phyloP scores from a whole-genome alignment of 1,284 basidiomycete species.

The Agaricales sp. region DNA sequence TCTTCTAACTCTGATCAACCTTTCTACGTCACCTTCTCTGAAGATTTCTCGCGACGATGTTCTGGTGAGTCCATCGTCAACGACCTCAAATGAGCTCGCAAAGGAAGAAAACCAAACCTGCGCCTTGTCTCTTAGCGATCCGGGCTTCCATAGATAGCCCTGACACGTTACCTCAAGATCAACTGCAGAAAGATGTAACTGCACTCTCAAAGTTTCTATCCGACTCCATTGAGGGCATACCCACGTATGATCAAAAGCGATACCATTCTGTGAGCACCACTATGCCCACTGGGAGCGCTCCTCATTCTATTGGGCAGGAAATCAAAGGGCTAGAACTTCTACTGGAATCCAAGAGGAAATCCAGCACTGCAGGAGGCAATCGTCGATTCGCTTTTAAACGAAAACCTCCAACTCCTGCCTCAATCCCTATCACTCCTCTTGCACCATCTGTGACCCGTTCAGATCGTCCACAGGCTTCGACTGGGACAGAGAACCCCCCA shows the following conservation, averaged over 20 bases:
- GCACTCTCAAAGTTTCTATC: slow-evolving; percentile 48
- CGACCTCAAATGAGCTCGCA: no score
- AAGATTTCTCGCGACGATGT: background rate
- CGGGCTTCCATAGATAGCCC: background rate
- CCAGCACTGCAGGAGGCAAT: background rate
- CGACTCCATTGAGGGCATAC: slow-evolving; percentile 52
- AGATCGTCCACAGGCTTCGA: background rate
- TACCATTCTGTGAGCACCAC: slow-evolving; percentile 48
- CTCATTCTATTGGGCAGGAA: background rate
- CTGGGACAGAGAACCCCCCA: background rate
- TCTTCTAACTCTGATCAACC: background rate
- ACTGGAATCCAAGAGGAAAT: background rate
- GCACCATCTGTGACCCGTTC: background rate
- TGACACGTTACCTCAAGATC: slow-evolving; percentile 22
- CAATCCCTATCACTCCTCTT: background rate
- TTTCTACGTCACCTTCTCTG: background rate
- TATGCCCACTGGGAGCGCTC: background rate
- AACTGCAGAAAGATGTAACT: slow-evolving; percentile 32
- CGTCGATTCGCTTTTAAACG: background rate
- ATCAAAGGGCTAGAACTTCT: background rate
- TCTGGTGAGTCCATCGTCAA: background rate
- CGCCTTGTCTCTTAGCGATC: background rate
- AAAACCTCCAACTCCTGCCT: background rate
- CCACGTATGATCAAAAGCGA: slow-evolving; percentile 65
- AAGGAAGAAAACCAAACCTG: background rate